These are phyloP conservation scores for Botryosphaeria dothidea DNA, from an alignment of 2,329 filamentous ascomycete genomes.

Conservation along the genomic window DNA sequence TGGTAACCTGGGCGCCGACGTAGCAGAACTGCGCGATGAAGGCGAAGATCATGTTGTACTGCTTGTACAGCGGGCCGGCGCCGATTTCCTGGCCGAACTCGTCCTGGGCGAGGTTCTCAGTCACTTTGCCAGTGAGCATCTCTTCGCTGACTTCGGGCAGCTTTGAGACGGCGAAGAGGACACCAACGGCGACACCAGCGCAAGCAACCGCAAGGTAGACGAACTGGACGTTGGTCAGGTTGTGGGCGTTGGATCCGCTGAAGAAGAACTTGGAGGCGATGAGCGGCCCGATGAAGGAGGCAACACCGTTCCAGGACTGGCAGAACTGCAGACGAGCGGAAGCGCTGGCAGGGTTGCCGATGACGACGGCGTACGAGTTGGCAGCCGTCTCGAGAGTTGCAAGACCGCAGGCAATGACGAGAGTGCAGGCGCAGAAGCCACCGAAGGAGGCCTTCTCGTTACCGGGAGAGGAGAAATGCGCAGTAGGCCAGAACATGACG, in stretches of 20 bases:
- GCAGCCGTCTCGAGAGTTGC: constrained; percentile 41
- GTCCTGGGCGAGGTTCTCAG: constrained; percentile 27
- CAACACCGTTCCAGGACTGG: constrained; percentile 41
- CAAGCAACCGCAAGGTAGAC: constrained; percentile 43
- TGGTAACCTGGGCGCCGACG: constrained; percentile 40
- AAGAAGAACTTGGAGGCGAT: constrained; percentile 24
- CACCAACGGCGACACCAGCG: constrained; percentile 34
- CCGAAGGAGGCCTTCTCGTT: constrained; percentile 37
- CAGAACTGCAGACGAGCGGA: constrained; percentile 42
- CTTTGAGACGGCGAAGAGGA: constrained; percentile 40
- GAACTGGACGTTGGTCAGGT: constrained; percentile 28
- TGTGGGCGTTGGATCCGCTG: constrained; percentile 12
- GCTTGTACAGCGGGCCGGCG: constrained; percentile 39
- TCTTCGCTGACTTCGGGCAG: constrained; percentile 37
- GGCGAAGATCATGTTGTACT: constrained; percentile 43
- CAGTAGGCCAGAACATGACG: constrained; percentile 40
- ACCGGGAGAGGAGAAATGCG: constrained; percentile 32
- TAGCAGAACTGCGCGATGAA: constrained; percentile 41
- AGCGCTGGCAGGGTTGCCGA: constrained; percentile 37
- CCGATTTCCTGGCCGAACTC: constrained; percentile 32
- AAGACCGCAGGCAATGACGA: constrained; percentile 42
- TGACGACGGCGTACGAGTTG: constrained; percentile 43
- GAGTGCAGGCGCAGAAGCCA: constrained; percentile 40
- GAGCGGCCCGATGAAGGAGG: constrained; percentile 42
- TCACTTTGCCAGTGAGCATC: constrained; percentile 30